Conservation (phyloP, 2,329 filamentous ascomycete species). For the Pseudophaeomoniella oleicola region DNA sequence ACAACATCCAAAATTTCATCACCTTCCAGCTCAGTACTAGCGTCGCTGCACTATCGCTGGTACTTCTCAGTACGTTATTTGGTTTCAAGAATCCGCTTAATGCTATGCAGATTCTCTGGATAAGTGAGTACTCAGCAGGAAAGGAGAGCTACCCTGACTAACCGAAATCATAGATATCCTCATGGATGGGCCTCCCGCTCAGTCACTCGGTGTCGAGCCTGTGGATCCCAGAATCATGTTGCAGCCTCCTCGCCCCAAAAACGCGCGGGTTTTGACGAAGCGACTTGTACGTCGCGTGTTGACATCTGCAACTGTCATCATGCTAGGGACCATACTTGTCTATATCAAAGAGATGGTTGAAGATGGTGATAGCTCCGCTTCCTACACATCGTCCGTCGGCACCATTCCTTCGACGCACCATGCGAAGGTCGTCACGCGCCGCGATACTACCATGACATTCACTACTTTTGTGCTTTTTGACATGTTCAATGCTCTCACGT, state of each 20-base stretch:
- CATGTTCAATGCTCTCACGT: constrained; percentile 97
- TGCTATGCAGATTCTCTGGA: constrained; percentile 99
- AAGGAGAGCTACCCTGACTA: constrained; percentile 10
- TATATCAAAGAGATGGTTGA: constrained; percentile 90
- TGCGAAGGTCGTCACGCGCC: constrained; percentile 60
- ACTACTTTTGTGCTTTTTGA: constrained; percentile 98
- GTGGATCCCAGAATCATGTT: constrained; percentile 93
- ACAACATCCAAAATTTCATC: constrained; percentile 98
- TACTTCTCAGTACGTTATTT: constrained; percentile 80
- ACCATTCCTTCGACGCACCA: constrained; percentile 7
- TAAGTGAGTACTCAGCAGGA: constrained; percentile 52
- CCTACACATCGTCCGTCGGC: constrained; percentile 5
- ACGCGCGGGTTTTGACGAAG: constrained; percentile 80
- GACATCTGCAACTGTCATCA: constrained; percentile 77
- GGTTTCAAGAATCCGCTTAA: constrained; percentile 94
- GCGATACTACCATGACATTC: constrained; percentile 98
- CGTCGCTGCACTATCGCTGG: constrained; percentile 79
- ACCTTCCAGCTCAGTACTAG: constrained; percentile 97
- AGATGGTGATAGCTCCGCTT: constrained; percentile 28
- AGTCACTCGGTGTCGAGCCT: constrained; percentile 88
- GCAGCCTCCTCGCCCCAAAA: constrained; percentile 71
- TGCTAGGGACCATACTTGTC: constrained; percentile 78
- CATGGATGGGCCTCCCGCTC: constrained; percentile 96
- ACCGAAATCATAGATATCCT: constrained; percentile 61
- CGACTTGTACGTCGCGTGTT: constrained; percentile 72